Conservation (phyloP, 2,329 filamentous ascomycete species). For the Cordyceps militaris region DNA sequence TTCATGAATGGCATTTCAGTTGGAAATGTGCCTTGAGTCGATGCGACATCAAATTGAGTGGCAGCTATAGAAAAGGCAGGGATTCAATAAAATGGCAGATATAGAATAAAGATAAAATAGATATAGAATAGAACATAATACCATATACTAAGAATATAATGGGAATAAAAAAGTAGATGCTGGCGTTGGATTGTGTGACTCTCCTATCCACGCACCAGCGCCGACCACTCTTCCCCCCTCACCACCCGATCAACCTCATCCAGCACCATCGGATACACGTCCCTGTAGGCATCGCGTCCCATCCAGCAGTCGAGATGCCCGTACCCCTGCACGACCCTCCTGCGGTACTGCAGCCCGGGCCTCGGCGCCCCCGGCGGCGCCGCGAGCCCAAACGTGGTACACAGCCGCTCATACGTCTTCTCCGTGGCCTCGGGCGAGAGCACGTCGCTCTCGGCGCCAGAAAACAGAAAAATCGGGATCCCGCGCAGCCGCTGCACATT, state of each 20-base stretch:
- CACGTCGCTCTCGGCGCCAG: slow-evolving; percentile 50
- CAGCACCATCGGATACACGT: slow-evolving; percentile 50
- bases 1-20: too few relatives aligned
- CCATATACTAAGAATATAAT: too few relatives aligned
- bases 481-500: slow-evolving; percentile 45
- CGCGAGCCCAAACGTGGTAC: slow-evolving; percentile 40
- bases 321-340: slow-evolving; percentile 49
- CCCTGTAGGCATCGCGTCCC: slow-evolving; percentile 50
- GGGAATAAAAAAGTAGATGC: too few relatives aligned
- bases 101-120: too few relatives aligned
- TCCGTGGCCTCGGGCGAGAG: slow-evolving; percentile 47
- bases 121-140: too few relatives aligned
- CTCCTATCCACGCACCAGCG: too few relatives aligned
- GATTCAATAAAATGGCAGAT: too few relatives aligned
- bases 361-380: slow-evolving; percentile 19
- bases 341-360: slow-evolving; percentile 38
- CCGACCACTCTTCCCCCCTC: too few relatives aligned
- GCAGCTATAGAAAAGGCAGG: too few relatives aligned
- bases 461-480: slow-evolving; percentile 50
- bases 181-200: too few relatives aligned
- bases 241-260: slow-evolving; percentile 47
- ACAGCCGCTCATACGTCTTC: slow-evolving; percentile 44
- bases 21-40: too few relatives aligned
- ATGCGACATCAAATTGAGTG: too few relatives aligned
- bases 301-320: slow-evolving; percentile 58